A percentile compares a stretch with the other conserved stretches of the same genome.
These are phyloP conservation scores for Calonectria leucothoes DNA, from an alignment of 2,329 filamentous ascomycete species.

Conservation along the genomic window DNA sequence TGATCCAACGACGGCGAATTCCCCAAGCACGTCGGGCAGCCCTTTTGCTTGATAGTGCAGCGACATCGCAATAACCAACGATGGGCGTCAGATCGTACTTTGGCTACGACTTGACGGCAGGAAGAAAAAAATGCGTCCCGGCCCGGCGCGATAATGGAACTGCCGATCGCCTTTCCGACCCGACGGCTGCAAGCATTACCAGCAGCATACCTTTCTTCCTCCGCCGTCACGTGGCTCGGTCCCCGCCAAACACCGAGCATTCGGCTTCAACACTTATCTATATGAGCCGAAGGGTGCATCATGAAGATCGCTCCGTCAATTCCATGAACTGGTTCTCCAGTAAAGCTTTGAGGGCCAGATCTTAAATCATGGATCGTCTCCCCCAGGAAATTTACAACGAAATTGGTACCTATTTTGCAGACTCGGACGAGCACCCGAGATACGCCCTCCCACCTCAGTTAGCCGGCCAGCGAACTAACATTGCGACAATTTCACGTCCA, in stretches of 20 bases:
- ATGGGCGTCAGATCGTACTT: not conserved
- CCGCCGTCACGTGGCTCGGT: conserved; percentile 28
- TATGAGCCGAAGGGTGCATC: conserved; percentile 25
- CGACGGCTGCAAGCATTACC: conserved; percentile 7
- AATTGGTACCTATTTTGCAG: conserved; percentile 29
- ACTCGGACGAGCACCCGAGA: conserved; percentile 24
- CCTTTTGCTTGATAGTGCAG: not conserved
- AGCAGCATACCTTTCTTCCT: conserved; percentile 17
- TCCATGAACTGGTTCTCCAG: conserved; percentile 19
- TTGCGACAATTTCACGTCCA: conserved; percentile 35
- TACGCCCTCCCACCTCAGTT: conserved; percentile 18
- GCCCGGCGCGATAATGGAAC: conserved; percentile 15
- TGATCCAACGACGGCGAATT: not conserved
- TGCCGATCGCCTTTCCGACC: conserved; percentile 17
- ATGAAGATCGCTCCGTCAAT: conserved; percentile 4
- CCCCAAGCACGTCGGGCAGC: not conserved
- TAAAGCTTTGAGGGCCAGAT: conserved; percentile 14
- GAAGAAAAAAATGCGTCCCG: conserved; percentile 22
- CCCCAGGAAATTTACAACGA: conserved; percentile 34
- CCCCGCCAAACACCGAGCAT: conserved; percentile 25
- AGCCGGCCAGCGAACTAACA: conserved; percentile 22
- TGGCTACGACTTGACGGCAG: conserved; percentile 4
- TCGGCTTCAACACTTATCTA: conserved; percentile 22
- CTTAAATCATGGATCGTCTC: conserved; percentile 25
- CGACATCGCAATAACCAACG: not conserved